Conservation (phyloP, 345 rosid species). For the Erysimum cheiranthoides region DNA sequence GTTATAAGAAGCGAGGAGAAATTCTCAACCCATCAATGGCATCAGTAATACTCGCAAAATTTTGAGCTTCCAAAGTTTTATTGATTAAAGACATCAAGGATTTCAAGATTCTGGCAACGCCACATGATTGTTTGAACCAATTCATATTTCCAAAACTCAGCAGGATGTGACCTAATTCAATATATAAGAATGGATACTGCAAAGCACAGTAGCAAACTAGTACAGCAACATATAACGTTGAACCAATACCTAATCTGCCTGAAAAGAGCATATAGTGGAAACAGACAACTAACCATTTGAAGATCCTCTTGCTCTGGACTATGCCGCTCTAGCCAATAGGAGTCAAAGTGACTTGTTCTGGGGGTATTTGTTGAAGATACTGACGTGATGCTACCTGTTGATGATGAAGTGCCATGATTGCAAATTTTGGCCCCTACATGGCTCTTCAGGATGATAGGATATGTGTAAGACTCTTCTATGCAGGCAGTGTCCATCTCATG, state of each 20-base stretch:
- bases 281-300: constrained; percentile 64
- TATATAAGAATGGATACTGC: constrained; percentile 4
- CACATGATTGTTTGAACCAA: constrained; percentile 19
- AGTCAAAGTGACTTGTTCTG: constrained; percentile 74
- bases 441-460: constrained; percentile 56
- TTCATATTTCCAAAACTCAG: neutral
- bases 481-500: constrained; percentile 90
- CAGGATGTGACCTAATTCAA: constrained; percentile 14
- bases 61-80: neutral
- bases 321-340: constrained; percentile 75
- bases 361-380: constrained; percentile 82
- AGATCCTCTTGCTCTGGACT: constrained; percentile 79
- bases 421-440: constrained; percentile 62
- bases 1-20: constrained; percentile 1
- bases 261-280: constrained; percentile 8
- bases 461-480: constrained; percentile 65
- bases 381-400: constrained; percentile 83
- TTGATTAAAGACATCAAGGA: constrained; percentile 2
- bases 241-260: constrained; percentile 14
- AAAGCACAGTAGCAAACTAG: constrained; percentile 16
- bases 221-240: neutral
- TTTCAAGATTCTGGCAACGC: neutral
- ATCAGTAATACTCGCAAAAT: neutral
- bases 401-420: constrained; percentile 68
- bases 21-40: constrained; percentile 17